Base-by-base conservation (phyloP, 2,329 filamentous ascomycete species). In the Colletotrichum filicis region DNA sequence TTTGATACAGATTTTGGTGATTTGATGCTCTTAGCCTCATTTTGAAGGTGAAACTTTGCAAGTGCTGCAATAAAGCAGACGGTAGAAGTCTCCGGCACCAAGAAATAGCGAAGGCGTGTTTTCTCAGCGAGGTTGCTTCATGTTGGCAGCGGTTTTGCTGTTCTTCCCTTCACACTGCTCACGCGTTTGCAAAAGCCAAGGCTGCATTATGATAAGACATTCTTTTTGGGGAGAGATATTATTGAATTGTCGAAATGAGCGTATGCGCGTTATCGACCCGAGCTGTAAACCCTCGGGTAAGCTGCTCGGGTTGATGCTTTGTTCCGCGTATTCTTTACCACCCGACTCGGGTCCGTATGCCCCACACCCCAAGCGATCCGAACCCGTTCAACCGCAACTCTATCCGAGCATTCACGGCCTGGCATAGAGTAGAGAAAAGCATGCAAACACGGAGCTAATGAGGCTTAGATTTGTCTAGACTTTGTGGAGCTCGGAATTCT, bases 251-350 rank as follows among this genome's bases (percentile, higher is more conserved):
- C 19, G 19, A n/a, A 4, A 49, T 49, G 19, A 49, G 42, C 42
- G 42, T 49, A 49, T 49, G 19, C 19, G 42, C 19, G 19, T 49
- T n/a, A 19, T 24, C 12, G 3, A 59, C 19, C 9, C 42, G 42
- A 49, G 42, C 19, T 85, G 7, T 74, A 74, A 32, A 55, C 7
- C 9, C 26, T 35, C n/a, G 24, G 37, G 24, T 37, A 24, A 3
- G 12, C 22, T 37, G 32, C 24, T 59, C 32, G 32, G 57, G 12
- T 37, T 24, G 32, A 37, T 32, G 9, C 3, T n/a, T 30, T 24
- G 32, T 59, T 26, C 57, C 57, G 57, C 57, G 32, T 59, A 59
- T 59, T 26, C 55, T 32, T 59, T 14, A 37, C 32, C 14, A 19
- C 57, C 5, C n/a, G 32, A 59, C 57, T 59, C 57, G 57, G 57